A percentile compares a stretch with the other conserved stretches of the same genome.
These are phyloP conservation scores for Neoscytalidium dimidiatum DNA, from an alignment of 2,329 filamentous ascomycete genomes.

Conservation along the genomic window DNA sequence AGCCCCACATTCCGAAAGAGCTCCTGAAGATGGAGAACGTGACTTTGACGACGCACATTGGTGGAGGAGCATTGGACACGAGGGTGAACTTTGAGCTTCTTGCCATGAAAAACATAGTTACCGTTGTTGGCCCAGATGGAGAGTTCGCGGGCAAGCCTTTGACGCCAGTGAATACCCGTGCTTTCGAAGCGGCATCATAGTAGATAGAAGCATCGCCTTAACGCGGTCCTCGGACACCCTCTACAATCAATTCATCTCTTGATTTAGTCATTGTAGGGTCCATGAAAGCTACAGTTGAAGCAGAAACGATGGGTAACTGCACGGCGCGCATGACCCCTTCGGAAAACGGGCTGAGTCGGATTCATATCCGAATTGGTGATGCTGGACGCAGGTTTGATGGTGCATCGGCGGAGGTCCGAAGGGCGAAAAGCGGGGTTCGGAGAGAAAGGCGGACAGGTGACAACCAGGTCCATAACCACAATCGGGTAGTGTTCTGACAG, in stretches of 20 bases:
- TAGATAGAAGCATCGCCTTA: conserved; percentile 33
- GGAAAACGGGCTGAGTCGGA: background rate
- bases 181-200: conserved; percentile 33
- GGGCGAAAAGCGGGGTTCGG: background rate
- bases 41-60: conserved; percentile 59
- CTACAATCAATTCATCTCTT: too few species aligned
- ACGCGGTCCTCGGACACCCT: too few species aligned
- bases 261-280: too few species aligned
- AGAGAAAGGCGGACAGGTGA: background rate
- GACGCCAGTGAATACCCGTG: conserved; percentile 56
- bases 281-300: too few species aligned
- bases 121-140: conserved; percentile 24
- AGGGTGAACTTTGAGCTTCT: conserved; percentile 60
- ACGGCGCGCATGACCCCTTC: background rate
- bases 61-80: conserved; percentile 61
- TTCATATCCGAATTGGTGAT: background rate
- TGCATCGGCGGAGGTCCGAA: background rate
- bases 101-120: conserved; percentile 62
- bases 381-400: background rate
- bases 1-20: conserved; percentile 34
- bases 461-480: background rate
- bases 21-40: conserved; percentile 34
- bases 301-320: background rate
- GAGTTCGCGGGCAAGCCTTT: conserved; percentile 49
- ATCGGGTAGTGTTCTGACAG: background rate